Base-by-base conservation (phyloP, 345 rosid species). In the Gossypium thurberi region DNA sequence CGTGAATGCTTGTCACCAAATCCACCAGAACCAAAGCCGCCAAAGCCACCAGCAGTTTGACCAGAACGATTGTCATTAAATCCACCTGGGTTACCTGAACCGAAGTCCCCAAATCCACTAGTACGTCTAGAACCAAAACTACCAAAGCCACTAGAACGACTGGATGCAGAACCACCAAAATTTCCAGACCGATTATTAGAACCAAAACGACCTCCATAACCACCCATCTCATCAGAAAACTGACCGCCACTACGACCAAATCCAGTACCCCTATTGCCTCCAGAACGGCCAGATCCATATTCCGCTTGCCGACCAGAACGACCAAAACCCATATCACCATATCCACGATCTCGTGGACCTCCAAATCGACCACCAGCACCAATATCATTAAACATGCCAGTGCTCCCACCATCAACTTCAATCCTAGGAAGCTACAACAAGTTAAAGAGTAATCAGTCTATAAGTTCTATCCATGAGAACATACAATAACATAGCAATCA, bases 1-100 rank as follows among this genome's bases (percentile, higher is more conserved):
- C n/a, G 20, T n/a, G 52, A 71, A 57, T 4, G 8, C 6, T 17
- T 42, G 65, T 80, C 71, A 33, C 82, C 80, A 61, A 77, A 80
- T 25, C 63, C 40, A 25, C 63, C 63, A 25, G 40, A 60, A 60
- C 65, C 65, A 26, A 59, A 44, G 52, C 53, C 43, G 2, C 37
- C 69, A 65, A 44, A 46, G 21, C 40, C 37, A 12, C 53, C n/a
- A 65, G 52, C 37, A 65, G 52, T 20, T 46, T 47, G 37, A 13
- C 70, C 62, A 37, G 28, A 28, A n/a, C 25, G 28, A 53, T 37
- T 26, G 14, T 69, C 59, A 51, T 56, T n/a, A 26, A 63, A 40
- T 18, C 68, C 15, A 63, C 14, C 48, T 63, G 23, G 3, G 18
- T 63, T 65, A 40, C 68, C 48, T 10, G 75, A 72, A 57, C 65